Conservation (phyloP, 2,329 filamentous ascomycete species). For the Diplodia mutila region DNA sequence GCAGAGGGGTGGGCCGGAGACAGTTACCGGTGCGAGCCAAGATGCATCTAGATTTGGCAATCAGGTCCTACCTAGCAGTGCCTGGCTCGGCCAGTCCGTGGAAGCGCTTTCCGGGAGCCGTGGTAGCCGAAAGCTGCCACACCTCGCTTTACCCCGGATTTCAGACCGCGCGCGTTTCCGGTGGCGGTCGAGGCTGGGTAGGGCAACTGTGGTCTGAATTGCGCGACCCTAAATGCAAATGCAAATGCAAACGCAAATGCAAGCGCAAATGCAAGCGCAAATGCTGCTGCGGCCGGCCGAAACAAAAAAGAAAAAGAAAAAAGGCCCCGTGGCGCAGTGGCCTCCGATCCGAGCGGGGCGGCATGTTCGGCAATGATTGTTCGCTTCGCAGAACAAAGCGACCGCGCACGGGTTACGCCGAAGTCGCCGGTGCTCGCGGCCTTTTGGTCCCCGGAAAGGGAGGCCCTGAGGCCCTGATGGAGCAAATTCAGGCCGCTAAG, state of each 20-base stretch:
- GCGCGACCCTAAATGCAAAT: neutral
- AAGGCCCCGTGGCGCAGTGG: neutral
- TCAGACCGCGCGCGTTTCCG: neutral
- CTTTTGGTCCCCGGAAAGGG: neutral
- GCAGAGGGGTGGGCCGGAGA: neutral
- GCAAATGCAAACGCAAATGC: too few relatives aligned
- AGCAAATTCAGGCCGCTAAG: neutral
- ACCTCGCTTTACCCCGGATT: slow-evolving; percentile 8
- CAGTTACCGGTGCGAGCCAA: neutral
- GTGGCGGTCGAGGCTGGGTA: slow-evolving; percentile 1
- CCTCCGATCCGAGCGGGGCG: neutral
- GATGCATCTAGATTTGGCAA: slow-evolving; percentile 6
- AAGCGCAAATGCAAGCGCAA: too few relatives aligned
- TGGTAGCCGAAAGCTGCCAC: slow-evolving; percentile 14
- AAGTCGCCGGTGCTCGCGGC: neutral
- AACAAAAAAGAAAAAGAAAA: neutral
- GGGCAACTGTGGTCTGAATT: too few relatives aligned
- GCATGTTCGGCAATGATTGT: slow-evolving; percentile 16
- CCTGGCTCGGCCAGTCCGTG: neutral
- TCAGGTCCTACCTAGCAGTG: neutral
- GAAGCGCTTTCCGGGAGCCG: neutral
- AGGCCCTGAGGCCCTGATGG: neutral
- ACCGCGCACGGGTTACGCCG: neutral
- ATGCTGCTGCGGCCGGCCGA: neutral
- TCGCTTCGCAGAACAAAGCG: neutral